Conservation (phyloP, 2,329 filamentous ascomycete species). For the Chrysoporthe puriensis region DNA sequence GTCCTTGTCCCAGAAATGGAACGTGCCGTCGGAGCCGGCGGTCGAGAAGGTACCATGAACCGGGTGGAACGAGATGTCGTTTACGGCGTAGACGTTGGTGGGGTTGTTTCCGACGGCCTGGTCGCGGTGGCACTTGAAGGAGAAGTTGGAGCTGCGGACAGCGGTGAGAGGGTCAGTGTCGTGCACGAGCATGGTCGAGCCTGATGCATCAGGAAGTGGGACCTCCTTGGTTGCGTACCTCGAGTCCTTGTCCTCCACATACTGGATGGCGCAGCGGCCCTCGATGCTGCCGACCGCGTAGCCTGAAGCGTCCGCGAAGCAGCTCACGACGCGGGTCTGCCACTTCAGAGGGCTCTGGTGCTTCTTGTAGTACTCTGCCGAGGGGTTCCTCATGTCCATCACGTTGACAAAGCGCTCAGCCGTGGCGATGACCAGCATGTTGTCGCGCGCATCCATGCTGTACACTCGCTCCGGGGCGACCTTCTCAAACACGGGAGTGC, state of each 20-base stretch:
- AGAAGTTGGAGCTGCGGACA: conserved; percentile 78
- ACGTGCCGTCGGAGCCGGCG: conserved; percentile 91
- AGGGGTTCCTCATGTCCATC: conserved; percentile 83
- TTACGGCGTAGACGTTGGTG: conserved; percentile 91
- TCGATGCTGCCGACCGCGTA: conserved; percentile 97
- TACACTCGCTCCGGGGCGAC: conserved; percentile 80
- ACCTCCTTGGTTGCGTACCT: conserved; percentile 47
- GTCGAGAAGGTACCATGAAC: conserved; percentile 98
- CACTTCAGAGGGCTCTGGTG: conserved; percentile 96
- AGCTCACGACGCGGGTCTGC: conserved; percentile 95
- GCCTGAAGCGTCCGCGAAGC: conserved; percentile 87
- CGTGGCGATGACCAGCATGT: conserved; percentile 87
- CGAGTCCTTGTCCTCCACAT: conserved; percentile 93
- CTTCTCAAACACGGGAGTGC: conserved; percentile 67
- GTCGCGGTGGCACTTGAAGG: conserved; percentile 98
- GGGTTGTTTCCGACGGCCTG: conserved; percentile 68
- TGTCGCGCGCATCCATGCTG: conserved; percentile 86
- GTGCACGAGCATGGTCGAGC: background rate
- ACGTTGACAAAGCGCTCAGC: conserved; percentile 97
- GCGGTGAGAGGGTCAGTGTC: conserved; percentile 10
- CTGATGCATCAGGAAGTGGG: background rate
- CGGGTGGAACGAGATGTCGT: conserved; percentile 97
- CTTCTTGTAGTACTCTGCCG: conserved; percentile 88
- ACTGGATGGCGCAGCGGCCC: conserved; percentile 96
- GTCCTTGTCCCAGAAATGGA: conserved; percentile 96